A percentile compares a stretch with the other conserved stretches of the same genome.
These are phyloP conservation scores for Pichia occidentalis DNA, from an alignment of 805 yeast genomes.

Conservation along the genomic window DNA sequence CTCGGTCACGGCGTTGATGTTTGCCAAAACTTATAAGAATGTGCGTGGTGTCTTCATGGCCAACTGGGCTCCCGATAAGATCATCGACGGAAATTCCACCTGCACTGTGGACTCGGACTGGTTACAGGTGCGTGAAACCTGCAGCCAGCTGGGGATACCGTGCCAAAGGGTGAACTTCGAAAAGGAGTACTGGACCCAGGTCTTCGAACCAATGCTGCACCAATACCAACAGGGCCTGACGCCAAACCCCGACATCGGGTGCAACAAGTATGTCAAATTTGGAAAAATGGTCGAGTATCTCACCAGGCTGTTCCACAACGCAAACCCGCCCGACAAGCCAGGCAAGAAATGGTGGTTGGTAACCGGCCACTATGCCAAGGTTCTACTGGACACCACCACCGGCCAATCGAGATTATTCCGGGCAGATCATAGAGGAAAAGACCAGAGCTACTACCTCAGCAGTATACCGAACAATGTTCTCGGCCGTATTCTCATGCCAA, in stretches of 20 bases:
- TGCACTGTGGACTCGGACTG: constrained; percentile 80
- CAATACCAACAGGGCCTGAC: constrained; percentile 68
- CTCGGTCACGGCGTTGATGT: constrained; percentile 65
- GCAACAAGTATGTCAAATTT: constrained; percentile 82
- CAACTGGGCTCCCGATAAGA: constrained; percentile 58
- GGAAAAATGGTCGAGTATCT: constrained; percentile 65
- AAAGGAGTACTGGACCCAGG: constrained; percentile 86
- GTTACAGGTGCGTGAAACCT: constrained; percentile 70
- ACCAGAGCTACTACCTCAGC: constrained; percentile 87
- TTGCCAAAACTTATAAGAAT: constrained; percentile 45
- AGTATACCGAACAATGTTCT: constrained; percentile 47
- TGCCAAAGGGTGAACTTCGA: constrained; percentile 80
- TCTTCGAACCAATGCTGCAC: constrained; percentile 86
- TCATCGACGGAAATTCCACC: constrained; percentile 26
- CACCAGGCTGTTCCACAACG: neutral
- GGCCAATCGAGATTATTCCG: constrained; percentile 44
- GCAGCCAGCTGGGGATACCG: constrained; percentile 54
- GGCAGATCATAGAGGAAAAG: constrained; percentile 57
- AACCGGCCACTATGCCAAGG: constrained; percentile 76
- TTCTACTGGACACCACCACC: constrained; percentile 32
- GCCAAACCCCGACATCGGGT: constrained; percentile 91
- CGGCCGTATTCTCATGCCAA: constrained; percentile 58
- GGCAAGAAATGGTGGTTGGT: constrained; percentile 68
- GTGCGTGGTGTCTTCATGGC: constrained; percentile 88
- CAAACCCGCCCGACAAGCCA: constrained; percentile 9